phyloP scores from a whole-genome alignment of 2,329 filamentous ascomycete genomes.

The Achaetomium macrosporum region DNA sequence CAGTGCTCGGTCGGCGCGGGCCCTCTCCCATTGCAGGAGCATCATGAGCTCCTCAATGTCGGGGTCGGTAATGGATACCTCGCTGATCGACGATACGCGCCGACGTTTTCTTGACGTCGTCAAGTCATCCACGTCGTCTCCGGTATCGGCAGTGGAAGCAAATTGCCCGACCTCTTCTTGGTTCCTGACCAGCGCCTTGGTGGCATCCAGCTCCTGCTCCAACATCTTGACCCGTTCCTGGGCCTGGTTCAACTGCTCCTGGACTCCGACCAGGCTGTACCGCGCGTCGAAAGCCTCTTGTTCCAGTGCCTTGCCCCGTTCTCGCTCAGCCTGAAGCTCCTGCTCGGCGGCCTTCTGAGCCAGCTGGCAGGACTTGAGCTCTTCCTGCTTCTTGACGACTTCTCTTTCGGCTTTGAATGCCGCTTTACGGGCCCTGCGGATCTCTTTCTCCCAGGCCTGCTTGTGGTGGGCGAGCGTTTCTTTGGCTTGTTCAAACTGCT shows the following conservation, averaged over 20 bases:
- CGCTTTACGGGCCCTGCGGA: slow-evolving; percentile 63
- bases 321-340: slow-evolving; percentile 56
- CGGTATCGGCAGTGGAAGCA: slow-evolving; percentile 56
- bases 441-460: slow-evolving; percentile 67
- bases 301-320: slow-evolving; percentile 55
- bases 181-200: slow-evolving; percentile 65
- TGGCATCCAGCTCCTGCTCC: slow-evolving; percentile 68
- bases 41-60: slow-evolving; percentile 52
- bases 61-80: slow-evolving; percentile 30
- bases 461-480: slow-evolving; percentile 63
- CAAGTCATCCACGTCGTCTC: slow-evolving; percentile 51
- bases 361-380: slow-evolving; percentile 57
- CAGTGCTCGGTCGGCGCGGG: slow-evolving; percentile 61
- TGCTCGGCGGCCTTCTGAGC: slow-evolving; percentile 52
- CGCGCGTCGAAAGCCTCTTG: slow-evolving; percentile 64
- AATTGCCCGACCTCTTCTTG: slow-evolving; percentile 64
- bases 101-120: slow-evolving; percentile 48
- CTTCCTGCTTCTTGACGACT: slow-evolving; percentile 66
- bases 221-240: slow-evolving; percentile 58
- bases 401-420: slow-evolving; percentile 68
- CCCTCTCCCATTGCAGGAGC: slow-evolving; percentile 51
- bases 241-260: slow-evolving; percentile 62
- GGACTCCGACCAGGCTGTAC: slow-evolving; percentile 57
- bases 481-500: slow-evolving; percentile 64
- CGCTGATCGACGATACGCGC: slow-evolving; percentile 40